phyloP scores from a whole-genome alignment of 768 basidiomycete species.

The Hericium coralloides region DNA sequence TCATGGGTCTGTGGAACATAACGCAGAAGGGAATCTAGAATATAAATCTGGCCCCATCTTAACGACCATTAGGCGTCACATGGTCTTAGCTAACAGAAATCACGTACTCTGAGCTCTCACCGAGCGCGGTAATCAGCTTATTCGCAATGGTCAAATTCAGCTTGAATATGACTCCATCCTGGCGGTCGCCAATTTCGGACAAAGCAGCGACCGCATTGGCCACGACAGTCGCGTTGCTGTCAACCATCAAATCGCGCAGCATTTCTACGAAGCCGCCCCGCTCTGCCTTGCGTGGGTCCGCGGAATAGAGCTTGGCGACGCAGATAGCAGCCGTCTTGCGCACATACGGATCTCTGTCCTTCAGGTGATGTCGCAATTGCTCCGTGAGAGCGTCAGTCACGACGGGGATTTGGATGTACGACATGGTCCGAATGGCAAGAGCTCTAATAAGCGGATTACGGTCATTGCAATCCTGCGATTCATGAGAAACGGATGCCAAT shows the following conservation, averaged over 20 bases:
- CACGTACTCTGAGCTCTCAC: slow-evolving; percentile 95
- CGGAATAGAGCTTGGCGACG: slow-evolving; percentile 90
- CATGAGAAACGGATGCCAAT: neutral
- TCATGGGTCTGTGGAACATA: slow-evolving; percentile 84
- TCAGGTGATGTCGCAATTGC: slow-evolving; percentile 84
- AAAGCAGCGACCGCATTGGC: slow-evolving; percentile 95
- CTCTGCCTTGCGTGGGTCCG: slow-evolving; percentile 82
- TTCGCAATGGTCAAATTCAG: slow-evolving; percentile 82
- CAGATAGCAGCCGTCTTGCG: slow-evolving; percentile 98
- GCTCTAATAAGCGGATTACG: slow-evolving; percentile 95
- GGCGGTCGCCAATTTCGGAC: slow-evolving; percentile 93
- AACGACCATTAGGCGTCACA: slow-evolving; percentile 5
- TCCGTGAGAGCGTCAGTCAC: slow-evolving; percentile 83
- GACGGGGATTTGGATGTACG: slow-evolving; percentile 89
- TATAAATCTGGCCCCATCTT: slow-evolving; percentile 99
- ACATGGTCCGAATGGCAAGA: slow-evolving; percentile 97
- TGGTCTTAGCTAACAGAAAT: neutral
- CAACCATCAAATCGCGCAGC: slow-evolving; percentile 87
- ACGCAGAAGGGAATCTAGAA: slow-evolving; percentile 86
- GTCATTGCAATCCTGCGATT: slow-evolving; percentile 82
- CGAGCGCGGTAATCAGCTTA: slow-evolving; percentile 82
- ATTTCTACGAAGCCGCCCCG: slow-evolving; percentile 85
- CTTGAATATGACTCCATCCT: slow-evolving; percentile 89
- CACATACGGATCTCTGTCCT: slow-evolving; percentile 95
- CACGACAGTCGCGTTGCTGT: slow-evolving; percentile 93